Percentiles rank a stretch among this genome's conserved stretches.
These are phyloP conservation scores for Piromyces finnis DNA, from an alignment of 192 early-diverging fungal genomes.

Conservation along the genomic window DNA sequence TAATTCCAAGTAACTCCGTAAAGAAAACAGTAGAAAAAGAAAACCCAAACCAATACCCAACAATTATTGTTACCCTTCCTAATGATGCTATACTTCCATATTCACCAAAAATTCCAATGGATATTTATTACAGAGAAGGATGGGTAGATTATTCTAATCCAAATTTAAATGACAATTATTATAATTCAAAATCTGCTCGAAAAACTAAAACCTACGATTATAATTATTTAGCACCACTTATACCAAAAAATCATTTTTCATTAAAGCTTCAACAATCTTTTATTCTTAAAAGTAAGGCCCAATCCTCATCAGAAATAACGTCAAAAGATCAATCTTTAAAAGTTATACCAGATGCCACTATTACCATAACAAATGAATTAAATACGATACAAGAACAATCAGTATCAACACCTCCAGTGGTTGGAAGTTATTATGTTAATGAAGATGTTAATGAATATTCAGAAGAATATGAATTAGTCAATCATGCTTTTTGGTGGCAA, in stretches of 20 bases:
- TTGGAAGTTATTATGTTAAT: neutral
- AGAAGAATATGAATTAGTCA: neutral
- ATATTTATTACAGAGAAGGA: neutral
- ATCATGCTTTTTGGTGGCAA: neutral
- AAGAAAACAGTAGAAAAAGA: neutral
- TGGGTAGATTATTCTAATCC: neutral
- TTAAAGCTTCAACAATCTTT: neutral
- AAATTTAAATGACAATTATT: neutral
- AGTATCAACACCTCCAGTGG: neutral
- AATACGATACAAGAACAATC: too few species aligned
- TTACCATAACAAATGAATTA: too few species aligned
- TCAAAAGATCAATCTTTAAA: too few species aligned
- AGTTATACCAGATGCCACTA: too few species aligned
- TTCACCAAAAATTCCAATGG: neutral
- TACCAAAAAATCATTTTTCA: neutral
- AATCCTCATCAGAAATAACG: neutral
- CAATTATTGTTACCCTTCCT: neutral
- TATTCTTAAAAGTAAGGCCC: neutral
- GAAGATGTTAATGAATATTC: neutral
- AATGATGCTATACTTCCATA: neutral
- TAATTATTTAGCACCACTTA: neutral
- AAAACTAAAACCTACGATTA: neutral
- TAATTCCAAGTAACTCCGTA: neutral
- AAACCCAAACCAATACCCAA: neutral
- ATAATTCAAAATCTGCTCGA: neutral